These are phyloP conservation scores for Lactarius hengduanensis DNA, from an alignment of 768 basidiomycete genomes.

Conservation along the genomic window DNA sequence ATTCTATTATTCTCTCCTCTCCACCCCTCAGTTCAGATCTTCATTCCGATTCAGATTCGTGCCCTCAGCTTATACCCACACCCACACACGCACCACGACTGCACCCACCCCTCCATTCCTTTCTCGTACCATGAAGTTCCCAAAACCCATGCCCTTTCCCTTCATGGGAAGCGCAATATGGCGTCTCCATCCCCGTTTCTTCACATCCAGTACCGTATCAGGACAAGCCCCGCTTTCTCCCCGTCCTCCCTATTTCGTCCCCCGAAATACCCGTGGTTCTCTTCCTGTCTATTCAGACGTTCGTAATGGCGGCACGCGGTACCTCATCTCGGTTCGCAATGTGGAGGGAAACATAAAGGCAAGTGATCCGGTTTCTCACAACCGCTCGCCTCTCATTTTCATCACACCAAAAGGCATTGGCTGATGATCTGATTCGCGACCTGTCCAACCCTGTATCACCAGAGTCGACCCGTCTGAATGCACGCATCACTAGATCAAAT, in stretches of 20 bases:
- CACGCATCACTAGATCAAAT: slow-evolving; percentile 47
- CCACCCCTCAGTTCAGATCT: background rate
- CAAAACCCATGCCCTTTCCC: slow-evolving; percentile 5
- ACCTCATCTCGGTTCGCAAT: slow-evolving; percentile 61
- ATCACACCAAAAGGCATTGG: slow-evolving; percentile 47
- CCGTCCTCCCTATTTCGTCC: slow-evolving; percentile 52
- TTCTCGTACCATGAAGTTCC: slow-evolving; percentile 14
- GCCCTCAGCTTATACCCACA: background rate
- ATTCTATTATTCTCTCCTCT: background rate
- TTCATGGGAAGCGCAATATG: slow-evolving; percentile 1
- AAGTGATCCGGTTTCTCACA: slow-evolving; percentile 32
- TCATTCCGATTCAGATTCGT: slow-evolving; percentile 6
- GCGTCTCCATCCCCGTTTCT: slow-evolving; percentile 9
- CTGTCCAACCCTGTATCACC: slow-evolving; percentile 50
- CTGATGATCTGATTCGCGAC: slow-evolving; percentile 50
- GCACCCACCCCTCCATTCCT: background rate
- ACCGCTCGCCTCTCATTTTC: slow-evolving; percentile 11
- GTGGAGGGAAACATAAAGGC: slow-evolving; percentile 64
- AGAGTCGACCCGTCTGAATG: slow-evolving; percentile 49
- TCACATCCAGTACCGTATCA: slow-evolving; percentile 16
- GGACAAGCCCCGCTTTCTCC: slow-evolving; percentile 9
- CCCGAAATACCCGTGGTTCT: slow-evolving; percentile 62
- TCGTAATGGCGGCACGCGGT: slow-evolving; percentile 61
- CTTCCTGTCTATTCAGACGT: slow-evolving; percentile 77
- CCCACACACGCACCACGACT: background rate